Evolutionary conservation across 1,284 basidiomycete species (phyloP).

Genomic region (Sanghuangporus weigelae): DNA sequence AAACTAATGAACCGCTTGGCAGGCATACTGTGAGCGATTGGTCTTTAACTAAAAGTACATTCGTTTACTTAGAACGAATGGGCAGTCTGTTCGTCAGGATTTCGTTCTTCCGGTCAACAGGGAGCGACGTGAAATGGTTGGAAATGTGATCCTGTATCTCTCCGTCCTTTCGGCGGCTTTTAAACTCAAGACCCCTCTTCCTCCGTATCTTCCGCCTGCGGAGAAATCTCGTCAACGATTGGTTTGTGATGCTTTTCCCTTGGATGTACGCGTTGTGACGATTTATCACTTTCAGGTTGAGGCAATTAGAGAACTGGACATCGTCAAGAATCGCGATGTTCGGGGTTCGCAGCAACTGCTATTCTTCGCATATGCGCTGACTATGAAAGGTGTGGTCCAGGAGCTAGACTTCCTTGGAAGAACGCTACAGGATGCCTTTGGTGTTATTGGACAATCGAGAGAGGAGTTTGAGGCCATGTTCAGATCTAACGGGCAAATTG

Average conservation of each 20-base stretch:
- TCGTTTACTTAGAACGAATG: not conserved
- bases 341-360: constrained; percentile 79
- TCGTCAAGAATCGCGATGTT: constrained; percentile 73
- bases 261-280: not conserved
- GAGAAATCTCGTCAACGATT: constrained; percentile 76
- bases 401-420: constrained; percentile 78
- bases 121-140: constrained; percentile 87
- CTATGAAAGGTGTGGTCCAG: constrained; percentile 87
- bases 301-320: constrained; percentile 78
- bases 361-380: constrained; percentile 91
- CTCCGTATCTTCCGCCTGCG: constrained; percentile 92
- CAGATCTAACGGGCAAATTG: not conserved
- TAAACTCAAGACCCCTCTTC: constrained; percentile 84
- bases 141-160: constrained; percentile 91
- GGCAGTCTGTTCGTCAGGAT: constrained; percentile 71
- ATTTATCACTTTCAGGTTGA: constrained; percentile 46
- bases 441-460: constrained; percentile 71
- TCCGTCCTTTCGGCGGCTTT: constrained; percentile 86
- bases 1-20: not conserved
- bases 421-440: constrained; percentile 82
- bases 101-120: constrained; percentile 88
- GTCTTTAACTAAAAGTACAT: not conserved
- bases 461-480: constrained; percentile 71
- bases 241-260: constrained; percentile 37
- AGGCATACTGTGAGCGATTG: not conserved